Conservation (phyloP, 345 rosid genomes). For the Nasturtium officinale region DNA sequence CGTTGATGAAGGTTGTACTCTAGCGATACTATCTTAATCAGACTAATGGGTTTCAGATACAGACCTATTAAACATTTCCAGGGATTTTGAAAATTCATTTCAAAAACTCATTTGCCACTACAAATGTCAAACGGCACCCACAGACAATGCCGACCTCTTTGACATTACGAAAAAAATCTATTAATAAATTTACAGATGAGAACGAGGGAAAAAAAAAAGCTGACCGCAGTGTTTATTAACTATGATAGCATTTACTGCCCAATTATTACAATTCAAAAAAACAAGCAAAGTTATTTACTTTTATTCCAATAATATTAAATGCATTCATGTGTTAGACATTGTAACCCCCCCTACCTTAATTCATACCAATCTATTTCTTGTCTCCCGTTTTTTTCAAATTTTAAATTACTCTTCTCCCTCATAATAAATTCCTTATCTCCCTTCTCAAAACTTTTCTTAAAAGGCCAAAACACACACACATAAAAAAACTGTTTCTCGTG, state of each 20-base stretch:
- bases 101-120: conserved; percentile 1
- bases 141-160: conserved; percentile 1
- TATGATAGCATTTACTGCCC: conserved; percentile 41
- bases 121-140: conserved; percentile 8
- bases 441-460: conserved; percentile 2
- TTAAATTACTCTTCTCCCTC: conserved; percentile 49
- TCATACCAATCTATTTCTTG: conserved; percentile 41
- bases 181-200: neutral
- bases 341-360: conserved; percentile 42
- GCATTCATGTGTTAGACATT: conserved; percentile 47
- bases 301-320: conserved; percentile 41
- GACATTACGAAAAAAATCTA: conserved; percentile 4
- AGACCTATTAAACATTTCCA: neutral
- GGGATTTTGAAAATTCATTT: neutral
- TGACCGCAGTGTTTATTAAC: conserved; percentile 18
- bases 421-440: conserved; percentile 21
- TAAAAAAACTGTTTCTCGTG: conserved; percentile 1
- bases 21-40: neutral
- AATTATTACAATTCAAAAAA: conserved; percentile 34
- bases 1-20: neutral
- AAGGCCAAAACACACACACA: conserved; percentile 19
- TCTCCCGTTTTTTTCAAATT: conserved; percentile 47
- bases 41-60: neutral
- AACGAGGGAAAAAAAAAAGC: neutral
- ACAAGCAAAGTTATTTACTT: conserved; percentile 12